A percentile compares a stretch with the other conserved stretches of the same genome.
Evolutionary conservation across 2,329 filamentous ascomycete species (phyloP).

Genomic region (Celoporthe dispersa): DNA sequence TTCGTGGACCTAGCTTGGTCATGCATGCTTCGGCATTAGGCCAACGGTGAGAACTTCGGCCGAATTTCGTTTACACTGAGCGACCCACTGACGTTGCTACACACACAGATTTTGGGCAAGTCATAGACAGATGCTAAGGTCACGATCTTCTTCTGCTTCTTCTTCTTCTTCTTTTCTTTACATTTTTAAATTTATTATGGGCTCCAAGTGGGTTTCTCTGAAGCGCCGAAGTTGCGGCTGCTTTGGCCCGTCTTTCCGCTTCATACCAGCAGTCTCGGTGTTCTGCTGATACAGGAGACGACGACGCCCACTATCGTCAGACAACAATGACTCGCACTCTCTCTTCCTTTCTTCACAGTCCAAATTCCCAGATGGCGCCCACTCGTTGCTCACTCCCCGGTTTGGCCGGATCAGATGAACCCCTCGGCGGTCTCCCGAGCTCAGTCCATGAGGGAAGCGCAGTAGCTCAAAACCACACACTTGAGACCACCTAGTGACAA

Average conservation of each 20-base stretch:
- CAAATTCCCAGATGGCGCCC: neutral
- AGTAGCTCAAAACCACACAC: neutral
- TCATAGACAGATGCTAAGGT: neutral
- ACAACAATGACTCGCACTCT: neutral
- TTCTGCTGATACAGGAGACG: neutral
- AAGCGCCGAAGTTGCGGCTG: neutral
- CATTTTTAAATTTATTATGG: neutral
- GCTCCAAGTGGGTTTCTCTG: neutral
- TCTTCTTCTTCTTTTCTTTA: too few relatives aligned
- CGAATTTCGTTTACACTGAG: neutral
- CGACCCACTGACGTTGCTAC: neutral
- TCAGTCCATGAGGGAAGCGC: too few relatives aligned
- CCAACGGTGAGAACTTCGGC: neutral
- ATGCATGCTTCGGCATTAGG: neutral
- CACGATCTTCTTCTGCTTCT: neutral
- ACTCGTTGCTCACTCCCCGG: neutral
- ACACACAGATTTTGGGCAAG: neutral
- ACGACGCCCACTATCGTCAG: neutral
- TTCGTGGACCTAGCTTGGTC: neutral
- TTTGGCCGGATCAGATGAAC: neutral
- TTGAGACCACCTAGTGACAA: neutral
- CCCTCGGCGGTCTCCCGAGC: neutral
- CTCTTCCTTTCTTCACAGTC: neutral
- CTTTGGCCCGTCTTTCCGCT: neutral
- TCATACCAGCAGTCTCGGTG: neutral